These are phyloP conservation scores for Ehretia macrophylla DNA, from an alignment of 257 asterid genomes.

Conservation along the genomic window DNA sequence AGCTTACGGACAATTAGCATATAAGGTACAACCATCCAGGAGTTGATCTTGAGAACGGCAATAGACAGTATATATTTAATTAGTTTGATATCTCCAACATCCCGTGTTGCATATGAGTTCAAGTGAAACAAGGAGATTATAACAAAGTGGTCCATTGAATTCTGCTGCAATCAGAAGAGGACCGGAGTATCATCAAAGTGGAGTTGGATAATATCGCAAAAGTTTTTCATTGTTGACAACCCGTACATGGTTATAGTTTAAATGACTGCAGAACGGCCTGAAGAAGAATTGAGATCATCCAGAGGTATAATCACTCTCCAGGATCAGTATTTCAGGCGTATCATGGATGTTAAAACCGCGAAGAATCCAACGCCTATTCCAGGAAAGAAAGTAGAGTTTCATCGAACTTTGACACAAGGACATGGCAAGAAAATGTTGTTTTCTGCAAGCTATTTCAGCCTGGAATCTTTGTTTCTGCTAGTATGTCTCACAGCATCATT, in stretches of 20 bases:
- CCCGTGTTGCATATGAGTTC: no score
- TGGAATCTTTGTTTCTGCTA: conserved; percentile 49
- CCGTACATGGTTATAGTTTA: neutral
- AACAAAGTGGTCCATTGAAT: no score
- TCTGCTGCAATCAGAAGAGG: no score
- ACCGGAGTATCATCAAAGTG: no score
- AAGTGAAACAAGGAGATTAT: no score
- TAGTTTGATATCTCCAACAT: no score
- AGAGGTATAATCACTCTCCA: conserved; percentile 11
- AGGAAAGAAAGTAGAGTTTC: neutral
- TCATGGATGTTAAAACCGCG: conserved; percentile 21
- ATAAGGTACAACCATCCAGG: no score
- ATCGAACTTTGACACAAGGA: conserved; percentile 11
- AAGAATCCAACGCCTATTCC: neutral
- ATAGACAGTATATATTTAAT: no score
- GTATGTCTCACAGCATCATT: conserved; percentile 52
- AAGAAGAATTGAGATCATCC: conserved; percentile 8
- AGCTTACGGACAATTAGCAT: no score
- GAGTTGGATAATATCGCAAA: no score
- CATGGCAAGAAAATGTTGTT: conserved; percentile 24
- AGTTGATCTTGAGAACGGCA: no score
- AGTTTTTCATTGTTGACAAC: no score
- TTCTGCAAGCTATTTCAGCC: conserved; percentile 35
- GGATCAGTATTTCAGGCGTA: conserved; percentile 23
- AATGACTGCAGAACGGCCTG: conserved; percentile 12